phyloP scores from a whole-genome alignment of 2,329 filamentous ascomycete genomes.

The Verticillium isaacii region DNA sequence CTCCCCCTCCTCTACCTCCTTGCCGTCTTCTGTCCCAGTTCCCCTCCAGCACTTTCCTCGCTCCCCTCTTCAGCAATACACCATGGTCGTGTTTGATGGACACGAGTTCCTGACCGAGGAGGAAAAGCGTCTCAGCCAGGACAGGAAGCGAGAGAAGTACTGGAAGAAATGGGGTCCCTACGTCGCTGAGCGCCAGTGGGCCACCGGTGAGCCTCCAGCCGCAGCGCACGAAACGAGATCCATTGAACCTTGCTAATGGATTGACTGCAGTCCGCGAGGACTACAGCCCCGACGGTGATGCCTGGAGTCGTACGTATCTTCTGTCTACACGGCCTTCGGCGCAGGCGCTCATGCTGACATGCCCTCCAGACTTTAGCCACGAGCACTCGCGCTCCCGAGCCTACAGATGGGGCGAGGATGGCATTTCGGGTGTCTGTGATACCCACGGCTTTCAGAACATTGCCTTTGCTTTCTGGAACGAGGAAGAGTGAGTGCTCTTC shows the following conservation, averaged over 20 bases:
- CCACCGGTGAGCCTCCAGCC: constrained; percentile 60
- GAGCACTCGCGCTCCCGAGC: constrained; percentile 84
- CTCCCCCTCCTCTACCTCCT: neutral
- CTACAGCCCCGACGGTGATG: constrained; percentile 84
- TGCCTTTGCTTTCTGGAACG: constrained; percentile 96
- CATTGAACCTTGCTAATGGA: constrained; percentile 14
- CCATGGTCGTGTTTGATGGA: constrained; percentile 86
- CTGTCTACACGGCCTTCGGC: constrained; percentile 4
- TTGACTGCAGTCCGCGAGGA: constrained; percentile 72
- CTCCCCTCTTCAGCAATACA: neutral
- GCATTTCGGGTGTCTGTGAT: constrained; percentile 90
- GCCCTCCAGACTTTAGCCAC: constrained; percentile 77
- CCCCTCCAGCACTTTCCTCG: neutral
- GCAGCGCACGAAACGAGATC: neutral
- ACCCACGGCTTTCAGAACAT: constrained; percentile 89
- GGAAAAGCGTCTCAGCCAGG: constrained; percentile 83
- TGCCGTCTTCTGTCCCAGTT: neutral
- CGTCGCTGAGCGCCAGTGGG: constrained; percentile 91
- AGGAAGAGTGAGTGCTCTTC: constrained; percentile 69
- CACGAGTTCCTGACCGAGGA: constrained; percentile 85
- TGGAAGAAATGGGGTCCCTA: constrained; percentile 99
- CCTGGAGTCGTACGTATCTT: constrained; percentile 78
- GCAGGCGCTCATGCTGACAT: constrained; percentile 8
- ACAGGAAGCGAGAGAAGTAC: constrained; percentile 78
- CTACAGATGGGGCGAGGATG: constrained; percentile 95